These are phyloP conservation scores for Leccinum pseudoinsigne DNA, from an alignment of 1,284 basidiomycete species.

Conservation along the genomic window DNA sequence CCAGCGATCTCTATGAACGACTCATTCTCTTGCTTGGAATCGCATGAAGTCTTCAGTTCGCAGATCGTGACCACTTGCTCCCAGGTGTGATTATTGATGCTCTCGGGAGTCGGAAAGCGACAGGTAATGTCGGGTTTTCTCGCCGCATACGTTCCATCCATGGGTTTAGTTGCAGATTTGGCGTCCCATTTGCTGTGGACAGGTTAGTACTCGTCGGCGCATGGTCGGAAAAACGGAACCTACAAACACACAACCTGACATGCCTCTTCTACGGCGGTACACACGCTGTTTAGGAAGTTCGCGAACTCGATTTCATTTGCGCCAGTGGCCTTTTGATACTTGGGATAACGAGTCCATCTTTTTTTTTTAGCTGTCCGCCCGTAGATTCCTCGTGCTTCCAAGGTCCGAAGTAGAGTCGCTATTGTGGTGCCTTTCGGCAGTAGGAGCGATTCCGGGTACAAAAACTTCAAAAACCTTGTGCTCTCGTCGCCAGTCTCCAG, in stretches of 20 bases:
- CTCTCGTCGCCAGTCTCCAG: neutral
- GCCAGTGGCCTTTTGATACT: neutral
- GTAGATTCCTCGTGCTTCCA: too few relatives aligned
- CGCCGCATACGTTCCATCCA: neutral
- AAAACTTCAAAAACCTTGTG: neutral
- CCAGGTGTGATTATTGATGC: neutral
- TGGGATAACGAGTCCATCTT: too few relatives aligned
- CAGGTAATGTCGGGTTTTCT: slow-evolving; percentile 4
- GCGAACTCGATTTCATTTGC: neutral
- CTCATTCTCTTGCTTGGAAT: neutral
- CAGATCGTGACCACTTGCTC: slow-evolving; percentile 1
- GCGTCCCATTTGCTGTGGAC: neutral
- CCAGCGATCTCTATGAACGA: neutral
- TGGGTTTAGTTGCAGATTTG: neutral
- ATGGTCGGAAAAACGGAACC: neutral
- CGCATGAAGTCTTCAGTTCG: neutral
- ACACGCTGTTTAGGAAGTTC: neutral
- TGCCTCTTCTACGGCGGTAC: neutral
- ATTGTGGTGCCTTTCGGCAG: neutral
- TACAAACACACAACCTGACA: neutral
- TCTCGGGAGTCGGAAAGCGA: neutral
- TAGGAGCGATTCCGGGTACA: neutral
- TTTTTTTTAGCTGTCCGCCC: too few relatives aligned
- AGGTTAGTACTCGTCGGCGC: neutral
- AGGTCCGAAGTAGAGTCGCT: too few relatives aligned